These are phyloP conservation scores for Didymella arachidicola DNA, from an alignment of 2,329 filamentous ascomycete species.

Conservation along the genomic window DNA sequence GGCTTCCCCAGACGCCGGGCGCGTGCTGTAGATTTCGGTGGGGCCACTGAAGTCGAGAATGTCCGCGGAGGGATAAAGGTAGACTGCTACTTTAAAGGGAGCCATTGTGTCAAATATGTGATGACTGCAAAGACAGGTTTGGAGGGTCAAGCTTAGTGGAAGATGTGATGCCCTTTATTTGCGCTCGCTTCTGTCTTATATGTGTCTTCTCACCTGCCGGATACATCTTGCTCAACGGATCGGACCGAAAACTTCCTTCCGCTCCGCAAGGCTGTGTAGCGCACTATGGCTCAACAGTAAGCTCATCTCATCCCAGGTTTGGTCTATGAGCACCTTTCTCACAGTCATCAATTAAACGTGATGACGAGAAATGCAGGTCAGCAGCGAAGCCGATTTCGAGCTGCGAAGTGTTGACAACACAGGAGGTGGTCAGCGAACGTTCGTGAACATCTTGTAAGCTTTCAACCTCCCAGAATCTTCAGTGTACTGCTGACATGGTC, in stretches of 20 bases:
- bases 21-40: slow-evolving; percentile 48
- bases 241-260: slow-evolving; percentile 7
- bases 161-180: neutral
- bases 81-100: slow-evolving; percentile 49
- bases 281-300: neutral
- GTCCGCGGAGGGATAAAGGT: slow-evolving; percentile 51
- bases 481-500: neutral
- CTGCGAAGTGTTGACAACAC: neutral
- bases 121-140: neutral
- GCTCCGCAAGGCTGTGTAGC: neutral
- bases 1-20: slow-evolving; percentile 34
- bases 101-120: slow-evolving; percentile 20
- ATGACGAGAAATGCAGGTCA: neutral
- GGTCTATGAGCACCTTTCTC: neutral
- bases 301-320: neutral
- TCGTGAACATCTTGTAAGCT: neutral
- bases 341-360: neutral
- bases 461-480: neutral
- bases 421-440: neutral
- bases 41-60: slow-evolving; percentile 55
- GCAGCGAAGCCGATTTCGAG: neutral
- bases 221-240: slow-evolving; percentile 4
- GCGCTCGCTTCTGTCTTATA: neutral
- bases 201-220: neutral
- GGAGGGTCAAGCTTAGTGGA: neutral